phyloP scores from a whole-genome alignment of 2,329 filamentous ascomycete species.

The Didymella lethalis region DNA sequence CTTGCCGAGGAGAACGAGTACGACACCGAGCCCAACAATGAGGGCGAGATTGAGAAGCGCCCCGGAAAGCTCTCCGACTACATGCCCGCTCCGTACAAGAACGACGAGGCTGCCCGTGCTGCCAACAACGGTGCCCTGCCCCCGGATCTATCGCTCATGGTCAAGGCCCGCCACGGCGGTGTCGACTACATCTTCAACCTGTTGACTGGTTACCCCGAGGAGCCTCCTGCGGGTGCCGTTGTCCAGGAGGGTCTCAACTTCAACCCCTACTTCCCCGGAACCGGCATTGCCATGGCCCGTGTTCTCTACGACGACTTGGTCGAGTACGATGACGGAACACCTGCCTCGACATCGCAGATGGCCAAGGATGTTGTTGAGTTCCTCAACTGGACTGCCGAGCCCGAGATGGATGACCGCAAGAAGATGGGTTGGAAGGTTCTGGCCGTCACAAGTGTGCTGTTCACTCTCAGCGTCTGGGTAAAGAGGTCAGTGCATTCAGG shows the following conservation, averaged over 20 bases:
- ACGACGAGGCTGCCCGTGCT: constrained; percentile 96
- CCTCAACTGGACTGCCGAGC: constrained; percentile 98
- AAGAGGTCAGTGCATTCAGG: constrained; percentile 72
- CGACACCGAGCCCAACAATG: constrained; percentile 95
- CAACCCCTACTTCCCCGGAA: constrained; percentile 99
- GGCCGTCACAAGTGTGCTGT: constrained; percentile 77
- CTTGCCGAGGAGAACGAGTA: constrained; percentile 99
- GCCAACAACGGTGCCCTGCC: constrained; percentile 98
- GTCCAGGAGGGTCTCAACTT: constrained; percentile 95
- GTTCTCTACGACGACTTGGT: constrained; percentile 97
- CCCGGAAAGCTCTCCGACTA: constrained; percentile 99
- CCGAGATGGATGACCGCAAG: constrained; percentile 99
- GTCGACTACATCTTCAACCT: constrained; percentile 99
- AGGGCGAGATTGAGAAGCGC: constrained; percentile 98
- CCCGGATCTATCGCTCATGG: constrained; percentile 95
- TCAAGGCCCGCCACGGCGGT: constrained; percentile 97
- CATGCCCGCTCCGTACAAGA: constrained; percentile 94
- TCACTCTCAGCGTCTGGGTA: constrained; percentile 91
- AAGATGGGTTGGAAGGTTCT: constrained; percentile 99
- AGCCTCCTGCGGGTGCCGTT: constrained; percentile 86
- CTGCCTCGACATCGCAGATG: constrained; percentile 97
- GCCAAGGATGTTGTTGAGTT: constrained; percentile 99
- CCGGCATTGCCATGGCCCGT: constrained; percentile 98
- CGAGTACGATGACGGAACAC: constrained; percentile 96
- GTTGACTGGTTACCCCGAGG: constrained; percentile 96